Conservation (phyloP, 805 yeast genomes). For the Ascoidea rubescens region DNA sequence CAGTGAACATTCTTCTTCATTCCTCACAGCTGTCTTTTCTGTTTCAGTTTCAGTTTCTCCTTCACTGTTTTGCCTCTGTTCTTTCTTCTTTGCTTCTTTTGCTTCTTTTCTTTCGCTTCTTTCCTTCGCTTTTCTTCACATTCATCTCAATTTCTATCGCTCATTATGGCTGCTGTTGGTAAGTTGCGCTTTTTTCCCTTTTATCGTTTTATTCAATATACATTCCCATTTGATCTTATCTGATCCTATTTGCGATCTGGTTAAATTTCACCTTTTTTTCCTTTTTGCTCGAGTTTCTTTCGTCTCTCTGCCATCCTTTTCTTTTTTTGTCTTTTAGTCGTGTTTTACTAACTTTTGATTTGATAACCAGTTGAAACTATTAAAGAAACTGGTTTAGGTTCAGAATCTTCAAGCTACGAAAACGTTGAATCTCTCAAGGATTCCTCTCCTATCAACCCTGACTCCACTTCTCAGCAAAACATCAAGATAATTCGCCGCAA, state of each 20-base stretch:
- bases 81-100: no score
- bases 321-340: not conserved
- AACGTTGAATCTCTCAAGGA: not conserved
- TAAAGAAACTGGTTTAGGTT: not conserved
- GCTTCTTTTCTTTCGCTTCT: no score
- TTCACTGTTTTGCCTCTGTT: no score
- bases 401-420: not conserved
- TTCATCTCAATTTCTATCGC: not conserved
- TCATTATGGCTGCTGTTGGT: not conserved
- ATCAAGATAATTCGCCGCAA: conserved; percentile 64
- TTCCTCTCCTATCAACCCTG: not conserved
- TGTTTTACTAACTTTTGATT: not conserved
- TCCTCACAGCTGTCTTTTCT: no score
- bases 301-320: no score
- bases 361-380: not conserved
- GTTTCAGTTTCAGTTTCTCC: no score
- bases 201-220: not conserved
- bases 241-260: no score
- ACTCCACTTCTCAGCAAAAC: conserved; percentile 17
- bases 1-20: no score
- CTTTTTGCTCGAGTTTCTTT: no score
- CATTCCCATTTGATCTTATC: no score
- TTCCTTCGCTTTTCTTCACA: no score
- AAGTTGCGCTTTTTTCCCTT: not conserved
- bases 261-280: no score